Conservation (phyloP, 768 basidiomycete genomes). For the Brasilioporus rufonigricans region DNA sequence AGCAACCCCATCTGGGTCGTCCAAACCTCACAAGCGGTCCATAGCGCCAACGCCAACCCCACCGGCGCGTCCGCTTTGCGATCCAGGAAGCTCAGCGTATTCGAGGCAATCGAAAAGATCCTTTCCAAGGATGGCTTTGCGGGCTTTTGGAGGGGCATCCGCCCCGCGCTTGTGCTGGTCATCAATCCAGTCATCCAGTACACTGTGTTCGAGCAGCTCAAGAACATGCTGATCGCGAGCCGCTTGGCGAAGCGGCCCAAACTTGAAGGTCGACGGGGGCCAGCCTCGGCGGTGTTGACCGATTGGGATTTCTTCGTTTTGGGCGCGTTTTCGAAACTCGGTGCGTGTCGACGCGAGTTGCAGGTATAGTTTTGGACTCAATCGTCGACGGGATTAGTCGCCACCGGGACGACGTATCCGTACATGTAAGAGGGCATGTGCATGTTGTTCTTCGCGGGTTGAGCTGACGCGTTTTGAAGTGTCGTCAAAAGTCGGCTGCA, state of each 20-base stretch:
- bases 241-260: conserved; percentile 54
- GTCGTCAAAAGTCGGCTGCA: conserved; percentile 80
- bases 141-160: conserved; percentile 93
- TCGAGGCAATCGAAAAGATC: conserved; percentile 68
- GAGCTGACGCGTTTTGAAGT: conserved; percentile 24
- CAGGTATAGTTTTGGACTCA: neutral
- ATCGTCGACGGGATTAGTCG: conserved; percentile 33
- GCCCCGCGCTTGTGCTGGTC: conserved; percentile 90
- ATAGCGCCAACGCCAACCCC: conserved; percentile 41
- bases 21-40: conserved; percentile 85
- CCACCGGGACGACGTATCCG: conserved; percentile 65
- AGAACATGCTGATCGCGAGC: conserved; percentile 71
- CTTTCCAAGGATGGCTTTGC: conserved; percentile 64
- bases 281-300: conserved; percentile 51
- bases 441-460: neutral
- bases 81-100: conserved; percentile 56
- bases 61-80: conserved; percentile 38
- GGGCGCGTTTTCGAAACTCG: conserved; percentile 91
- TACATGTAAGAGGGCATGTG: conserved; percentile 51
- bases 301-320: conserved; percentile 93
- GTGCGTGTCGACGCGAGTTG: conserved; percentile 35
- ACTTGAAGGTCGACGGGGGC: conserved; percentile 41
- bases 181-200: conserved; percentile 95
- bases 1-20: conserved; percentile 98
- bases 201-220: conserved; percentile 92